Evolutionary conservation across 352 stramenopile species (phyloP), one percentile per base, ranked within the genome.

Genomic region (Globisporangium cylindrosporum): DNA sequence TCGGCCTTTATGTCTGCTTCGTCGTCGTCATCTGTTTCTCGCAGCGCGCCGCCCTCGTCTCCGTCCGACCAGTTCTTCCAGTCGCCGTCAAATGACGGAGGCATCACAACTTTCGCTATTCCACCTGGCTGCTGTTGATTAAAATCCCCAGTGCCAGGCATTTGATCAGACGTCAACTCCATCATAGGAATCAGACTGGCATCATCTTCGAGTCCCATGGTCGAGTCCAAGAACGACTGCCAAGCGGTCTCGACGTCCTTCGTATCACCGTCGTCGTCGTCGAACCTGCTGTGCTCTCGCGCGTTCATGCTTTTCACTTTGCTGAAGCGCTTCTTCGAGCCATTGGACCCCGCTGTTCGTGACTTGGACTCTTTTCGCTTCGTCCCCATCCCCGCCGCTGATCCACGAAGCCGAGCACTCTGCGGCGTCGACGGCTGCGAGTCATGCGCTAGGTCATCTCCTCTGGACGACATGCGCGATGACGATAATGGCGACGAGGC

Each of bases 181-280:
- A 4, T 46, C 24, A 25, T 36, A 27, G 49, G 22, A 18, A 53
- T 51, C 6, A 55, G 6, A 8, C 49, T 36, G 18, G 32, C 4
- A 24, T n/a, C n/a, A 34, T 15, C 32, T 18, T 71, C 54, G 4
- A 59, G 56, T 22, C 10, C 6, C 15, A 46, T 24, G 15, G 55
- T 29, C 27, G 79, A 78, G 59, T 90, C 81, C 43, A 92, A 69
- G 54, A 92, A 90, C 15, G 73, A 72, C 43, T 81, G 73, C 84
- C 84, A 92, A 22, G 82, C 84, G 1, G 62, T 59, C 53, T 90
- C 80, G 1, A 92, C 84, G 34, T 92, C 84, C 9, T 68, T 76
- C 3, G 75, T 90, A 66, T 90, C 80, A n/a, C 73, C 73, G 6
- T 88, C 79, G 18, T 86, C 82, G 22, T 90, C 76, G 41, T 85